Percentiles rank a stretch among this genome's conserved stretches.
These are phyloP conservation scores for Cryptococcus sp. DNA, from an alignment of 1,284 basidiomycete species.

Conservation along the genomic window DNA sequence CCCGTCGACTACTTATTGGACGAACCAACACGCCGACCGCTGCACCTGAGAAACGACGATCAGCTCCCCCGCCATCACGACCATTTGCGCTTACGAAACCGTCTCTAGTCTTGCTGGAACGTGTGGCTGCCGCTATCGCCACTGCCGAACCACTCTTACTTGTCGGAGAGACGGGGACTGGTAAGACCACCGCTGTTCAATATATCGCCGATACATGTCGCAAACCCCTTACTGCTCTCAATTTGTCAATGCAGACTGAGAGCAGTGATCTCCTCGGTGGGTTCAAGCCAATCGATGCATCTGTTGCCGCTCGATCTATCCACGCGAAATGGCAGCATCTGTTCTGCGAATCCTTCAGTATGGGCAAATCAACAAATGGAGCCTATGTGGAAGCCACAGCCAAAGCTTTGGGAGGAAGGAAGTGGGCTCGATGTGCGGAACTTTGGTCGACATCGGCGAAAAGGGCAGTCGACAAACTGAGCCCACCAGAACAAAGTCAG, in stretches of 20 bases:
- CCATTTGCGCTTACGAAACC: slow-evolving; percentile 91
- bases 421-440: slow-evolving; percentile 78
- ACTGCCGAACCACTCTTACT: slow-evolving; percentile 81
- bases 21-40: slow-evolving; percentile 26
- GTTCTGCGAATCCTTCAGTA: slow-evolving; percentile 84
- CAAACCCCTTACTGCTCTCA: slow-evolving; percentile 78
- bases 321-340: slow-evolving; percentile 75
- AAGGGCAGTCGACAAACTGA: slow-evolving; percentile 49
- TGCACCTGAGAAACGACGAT: slow-evolving; percentile 9
- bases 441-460: slow-evolving; percentile 59
- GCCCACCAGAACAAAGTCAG: slow-evolving; percentile 54
- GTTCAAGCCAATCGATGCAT: slow-evolving; percentile 88
- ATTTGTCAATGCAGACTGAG: slow-evolving; percentile 95
- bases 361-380: slow-evolving; percentile 70
- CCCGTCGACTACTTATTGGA: slow-evolving; percentile 33
- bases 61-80: slow-evolving; percentile 21
- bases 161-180: slow-evolving; percentile 97
- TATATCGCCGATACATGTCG: slow-evolving; percentile 78
- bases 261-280: slow-evolving; percentile 91
- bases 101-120: slow-evolving; percentile 72
- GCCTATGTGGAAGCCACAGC: slow-evolving; percentile 79
- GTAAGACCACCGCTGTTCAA: slow-evolving; percentile 91
- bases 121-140: slow-evolving; percentile 70
- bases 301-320: slow-evolving; percentile 68
- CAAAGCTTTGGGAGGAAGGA: slow-evolving; percentile 74